Evolutionary conservation across 257 asterid genomes (phyloP), one percentile per base, ranked within the genome.

Genomic region (Solanum peruvianum): DNA sequence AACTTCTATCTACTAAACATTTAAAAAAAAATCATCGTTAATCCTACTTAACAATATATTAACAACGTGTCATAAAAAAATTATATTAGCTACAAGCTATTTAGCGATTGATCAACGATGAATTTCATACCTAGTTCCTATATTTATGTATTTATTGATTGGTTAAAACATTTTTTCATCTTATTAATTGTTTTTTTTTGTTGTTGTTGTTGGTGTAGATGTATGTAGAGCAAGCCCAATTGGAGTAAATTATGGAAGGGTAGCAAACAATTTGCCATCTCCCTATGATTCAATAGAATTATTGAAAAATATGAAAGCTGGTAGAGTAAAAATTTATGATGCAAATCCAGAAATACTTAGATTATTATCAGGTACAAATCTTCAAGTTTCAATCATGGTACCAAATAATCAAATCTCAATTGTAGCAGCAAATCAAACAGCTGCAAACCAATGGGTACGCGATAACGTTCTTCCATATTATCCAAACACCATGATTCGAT

Each of bases 221-320:
- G 95, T 92, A 83, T 77, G 14, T 5, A 42, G 70, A 2, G 47
- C 91, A 64, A 87, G 78, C 81, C 91, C 86, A 58, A 87, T 93
- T 6, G 99, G 99, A 39, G 29, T 96, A 87, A 94, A 94, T 89
- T 96, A 94, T 83, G 98, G 99, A 1, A 89, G 90, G 29, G 13
- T 92, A 5, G 98, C 93, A 44, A 86, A 86, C 92, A 89, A 93
- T 82, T 49, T 96, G 31, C 96, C 96, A 11, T 88, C 98, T 7
- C 91, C 94, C 15, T 88, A 89, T 88, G 92, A 88, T 76, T 84
- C 99, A 0, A 91, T 96, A 86, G 86, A 92, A 44, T 44, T 86
- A 9, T 89, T 96, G 44, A 66, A 75, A 62, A 87, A 90, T 16
- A 94, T 93, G 93, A 89, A 90, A 35, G 92, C 75, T 3, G 88